phyloP scores from a whole-genome alignment of 371 early-diverging fungal genomes.

The Mucor velutinosus region DNA sequence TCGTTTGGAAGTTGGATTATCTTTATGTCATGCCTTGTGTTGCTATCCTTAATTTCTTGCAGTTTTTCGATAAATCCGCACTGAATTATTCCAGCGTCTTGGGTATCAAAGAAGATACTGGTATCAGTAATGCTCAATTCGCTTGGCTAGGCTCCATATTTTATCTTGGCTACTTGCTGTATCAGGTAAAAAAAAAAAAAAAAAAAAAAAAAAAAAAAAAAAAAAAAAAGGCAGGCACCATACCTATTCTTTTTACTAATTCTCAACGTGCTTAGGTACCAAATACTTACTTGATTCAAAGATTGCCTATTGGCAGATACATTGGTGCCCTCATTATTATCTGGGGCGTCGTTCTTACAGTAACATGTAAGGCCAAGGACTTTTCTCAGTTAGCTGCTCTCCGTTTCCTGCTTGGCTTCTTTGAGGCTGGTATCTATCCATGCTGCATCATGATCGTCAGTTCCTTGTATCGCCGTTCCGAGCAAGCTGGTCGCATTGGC shows the following conservation, averaged over 20 bases:
- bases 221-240: conserved; percentile 10
- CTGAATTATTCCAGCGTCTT: conserved; percentile 30
- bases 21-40: conserved; percentile 27
- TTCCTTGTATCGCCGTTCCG: conserved; percentile 38
- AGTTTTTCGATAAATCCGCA: conserved; percentile 41
- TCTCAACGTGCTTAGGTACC: conserved; percentile 35
- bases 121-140: conserved; percentile 26
- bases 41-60: conserved; percentile 22
- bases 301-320: conserved; percentile 32
- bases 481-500: conserved; percentile 42
- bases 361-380: conserved; percentile 25
- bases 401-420: conserved; percentile 38
- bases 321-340: conserved; percentile 37
- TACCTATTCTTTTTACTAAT: conserved; percentile 30
- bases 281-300: conserved; percentile 41
- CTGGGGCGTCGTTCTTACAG: conserved; percentile 39
- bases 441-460: conserved; percentile 34
- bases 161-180: conserved; percentile 41
- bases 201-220: conserved; percentile 22
- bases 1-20: conserved; percentile 21
- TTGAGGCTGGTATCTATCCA: conserved; percentile 35
- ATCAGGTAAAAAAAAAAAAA: conserved; percentile 28
- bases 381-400: conserved; percentile 40
- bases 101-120: conserved; percentile 26
- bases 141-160: conserved; percentile 40